Evolutionary conservation across 2,329 filamentous ascomycete genomes (phyloP), one percentile per base, ranked within the genome.

Genomic region (Alternaria angustiovoidea): DNA sequence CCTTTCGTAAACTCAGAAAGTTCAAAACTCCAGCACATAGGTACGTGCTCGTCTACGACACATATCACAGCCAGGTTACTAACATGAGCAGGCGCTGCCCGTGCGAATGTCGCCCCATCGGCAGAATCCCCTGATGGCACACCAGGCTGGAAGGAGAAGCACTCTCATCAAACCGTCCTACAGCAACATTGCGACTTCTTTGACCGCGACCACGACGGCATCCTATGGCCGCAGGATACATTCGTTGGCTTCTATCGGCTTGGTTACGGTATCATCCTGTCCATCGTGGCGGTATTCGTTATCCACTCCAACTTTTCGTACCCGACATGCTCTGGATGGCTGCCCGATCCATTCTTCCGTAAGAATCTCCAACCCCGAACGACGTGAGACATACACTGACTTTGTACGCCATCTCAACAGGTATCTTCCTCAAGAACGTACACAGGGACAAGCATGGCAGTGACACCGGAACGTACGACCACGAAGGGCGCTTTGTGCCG

Each of bases 111-210:
- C 9, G 53, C 53, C 2, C 26, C 43, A 41, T 55, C 53, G 6
- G 34, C 24, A 55, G 53, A 55, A 32, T 48, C 34, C 0, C 53
- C 43, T 2, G 18, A 48, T 32, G 53, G 53, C 12, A 55, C 53
- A 36, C 32, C 38, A 7, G 43, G n/a, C 11, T 55, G 53, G 53
- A 39, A 30, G 20, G 34, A 55, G 14, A 44, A 54, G 32, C 52
- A 54, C 22, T 54, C 52, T 3, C 52, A 54, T 2, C 42, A 54
- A 9, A 54, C 52, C n/a, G 52, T 54, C 5, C 42, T 54, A 12
- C 52, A 85, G 66, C 84, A 87, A 30, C 85, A 87, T 69, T 79
- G 80, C 66, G 75, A 76, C 26, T 86, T 84, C 76, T 87, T 83
- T 64, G 85, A 87, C 68, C 65, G 73, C n/a, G 84, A 86, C 66